phyloP scores from a whole-genome alignment of 2,329 filamentous ascomycete genomes.

The Davidsoniella virescens region DNA sequence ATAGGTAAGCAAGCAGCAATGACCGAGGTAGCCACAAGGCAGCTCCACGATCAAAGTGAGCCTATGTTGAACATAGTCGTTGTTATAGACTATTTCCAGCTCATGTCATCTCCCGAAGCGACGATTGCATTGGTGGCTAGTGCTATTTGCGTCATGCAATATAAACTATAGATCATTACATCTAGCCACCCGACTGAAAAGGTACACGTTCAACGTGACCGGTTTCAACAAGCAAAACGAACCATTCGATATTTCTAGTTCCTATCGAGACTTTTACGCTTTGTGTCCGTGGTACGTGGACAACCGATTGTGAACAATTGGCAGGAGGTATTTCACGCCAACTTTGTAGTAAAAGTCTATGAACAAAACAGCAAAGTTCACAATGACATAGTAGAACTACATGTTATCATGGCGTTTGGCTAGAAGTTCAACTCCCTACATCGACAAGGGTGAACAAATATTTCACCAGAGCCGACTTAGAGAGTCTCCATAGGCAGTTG shows the following conservation, averaged over 20 bases:
- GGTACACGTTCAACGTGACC: background rate
- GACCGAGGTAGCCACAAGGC: conserved; percentile 1
- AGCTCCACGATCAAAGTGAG: background rate
- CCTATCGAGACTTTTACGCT: background rate
- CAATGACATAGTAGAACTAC: background rate
- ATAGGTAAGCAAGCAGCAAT: conserved; percentile 66
- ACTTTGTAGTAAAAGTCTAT: background rate
- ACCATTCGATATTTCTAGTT: background rate
- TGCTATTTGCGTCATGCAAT: background rate
- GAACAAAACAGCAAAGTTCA: background rate
- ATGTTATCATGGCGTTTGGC: conserved; percentile 3
- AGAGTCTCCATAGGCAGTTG: background rate
- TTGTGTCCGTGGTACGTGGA: background rate
- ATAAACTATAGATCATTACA: background rate
- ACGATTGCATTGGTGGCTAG: conserved; percentile 8
- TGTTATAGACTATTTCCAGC: background rate
- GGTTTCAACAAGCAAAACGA: conserved; percentile 6
- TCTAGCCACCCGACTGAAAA: conserved; percentile 5
- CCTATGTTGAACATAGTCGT: background rate
- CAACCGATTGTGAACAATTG: background rate
- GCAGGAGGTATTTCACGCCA: background rate
- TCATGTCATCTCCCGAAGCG: conserved; percentile 2
- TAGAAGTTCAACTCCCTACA: conserved; percentile 1
- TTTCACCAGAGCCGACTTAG: background rate
- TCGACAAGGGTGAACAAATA: background rate